These are phyloP conservation scores for Starmera caribaea DNA, from an alignment of 805 yeast species.

Conservation along the genomic window DNA sequence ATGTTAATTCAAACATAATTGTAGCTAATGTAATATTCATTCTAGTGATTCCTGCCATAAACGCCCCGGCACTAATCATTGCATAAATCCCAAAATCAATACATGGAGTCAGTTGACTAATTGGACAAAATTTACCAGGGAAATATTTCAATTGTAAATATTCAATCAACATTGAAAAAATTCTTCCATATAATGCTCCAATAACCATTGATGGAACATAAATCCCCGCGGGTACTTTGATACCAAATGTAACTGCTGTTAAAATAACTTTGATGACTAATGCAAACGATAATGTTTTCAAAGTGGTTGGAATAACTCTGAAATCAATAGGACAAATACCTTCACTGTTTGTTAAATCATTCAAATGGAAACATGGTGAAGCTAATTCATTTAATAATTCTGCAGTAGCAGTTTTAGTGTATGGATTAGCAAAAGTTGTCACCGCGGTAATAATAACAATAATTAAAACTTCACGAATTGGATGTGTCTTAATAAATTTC, in stretches of 20 bases:
- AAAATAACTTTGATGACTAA: slow-evolving; percentile 33
- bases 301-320: slow-evolving; percentile 21
- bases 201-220: slow-evolving; percentile 57
- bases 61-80: slow-evolving; percentile 46
- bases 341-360: slow-evolving; percentile 8
- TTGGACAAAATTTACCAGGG: slow-evolving; percentile 8
- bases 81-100: slow-evolving; percentile 43
- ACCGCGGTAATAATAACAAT: slow-evolving; percentile 37
- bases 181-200: slow-evolving; percentile 50
- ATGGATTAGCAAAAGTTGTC: slow-evolving; percentile 37
- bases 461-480: slow-evolving; percentile 34
- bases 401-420: slow-evolving; percentile 37
- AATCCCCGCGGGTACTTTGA: slow-evolving; percentile 50
- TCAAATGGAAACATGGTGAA: slow-evolving; percentile 30
- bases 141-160: slow-evolving; percentile 20
- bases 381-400: slow-evolving; percentile 42
- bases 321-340: slow-evolving; percentile 19
- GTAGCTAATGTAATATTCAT: slow-evolving; percentile 45
- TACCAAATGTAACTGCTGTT: slow-evolving; percentile 46
- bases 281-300: slow-evolving; percentile 28
- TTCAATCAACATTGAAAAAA: slow-evolving; percentile 35
- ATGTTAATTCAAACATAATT: slow-evolving; percentile 44
- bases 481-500: slow-evolving; percentile 25
- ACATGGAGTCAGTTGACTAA: slow-evolving; percentile 15
- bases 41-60: slow-evolving; percentile 48